Evolutionary conservation across 2,329 filamentous ascomycete genomes (phyloP), one percentile per base, ranked within the genome.

Genomic region (Chrysoporthe deuterocubensis): DNA sequence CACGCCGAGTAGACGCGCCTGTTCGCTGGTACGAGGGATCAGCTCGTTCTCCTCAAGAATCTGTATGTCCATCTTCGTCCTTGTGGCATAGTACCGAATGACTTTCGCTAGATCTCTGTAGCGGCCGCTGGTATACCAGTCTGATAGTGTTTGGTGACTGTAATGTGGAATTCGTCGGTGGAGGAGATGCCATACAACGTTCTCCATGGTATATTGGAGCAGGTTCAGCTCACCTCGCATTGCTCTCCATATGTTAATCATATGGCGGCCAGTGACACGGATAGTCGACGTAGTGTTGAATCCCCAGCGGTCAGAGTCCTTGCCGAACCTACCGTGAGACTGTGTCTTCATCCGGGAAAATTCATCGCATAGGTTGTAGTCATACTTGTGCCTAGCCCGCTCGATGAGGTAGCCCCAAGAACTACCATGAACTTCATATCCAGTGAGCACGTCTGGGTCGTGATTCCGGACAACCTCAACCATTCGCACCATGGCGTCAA

Each of bases 331-430:
- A 2, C 93, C 92, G 76, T 94, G 90, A 0, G 92, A 93, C 72
- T 96, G 89, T 5, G 87, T 87, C 75, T 93, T 97, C 83, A 97
- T 93, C 32, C 96, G 88, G 0, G 94, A 97, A 70, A 99, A 88
- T 75, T 97, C 94, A 71, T 97, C 92, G 72, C 93, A 96, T 3
- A 99, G 83, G 73, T 97, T 90, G 76, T 92, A 96, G 70, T 97
- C 94, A 74, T 95, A 97, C 76, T 94, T 93, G 70, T 91, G 79
- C 42, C 92, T 86, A 14, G 95, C 94, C 63, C 96, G 88, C 79
- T 99, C 95, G 61, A 97, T 95, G 48, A 99, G 79, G 77, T 96
- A 99, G 1, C 96, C 96, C 96, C 96, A 99, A 0, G 94, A 97
- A 68, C 89, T 87, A 64, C 94, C 93, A 75, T 97, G 94, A 0